Conservation (phyloP, 1,284 basidiomycete genomes). For the Leccinum subrobustum region DNA sequence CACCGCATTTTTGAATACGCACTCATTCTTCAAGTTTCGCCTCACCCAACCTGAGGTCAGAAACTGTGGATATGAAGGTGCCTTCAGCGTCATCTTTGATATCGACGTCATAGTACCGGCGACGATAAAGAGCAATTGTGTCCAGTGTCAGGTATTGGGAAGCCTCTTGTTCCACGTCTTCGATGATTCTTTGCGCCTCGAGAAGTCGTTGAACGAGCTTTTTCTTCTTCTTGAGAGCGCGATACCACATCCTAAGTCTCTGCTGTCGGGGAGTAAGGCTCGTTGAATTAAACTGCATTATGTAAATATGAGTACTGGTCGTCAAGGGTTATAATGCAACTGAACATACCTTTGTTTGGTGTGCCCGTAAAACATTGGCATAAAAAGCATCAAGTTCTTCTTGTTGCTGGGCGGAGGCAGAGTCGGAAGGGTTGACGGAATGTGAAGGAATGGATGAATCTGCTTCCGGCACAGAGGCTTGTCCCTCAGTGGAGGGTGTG, state of each 20-base stretch:
- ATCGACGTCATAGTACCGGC: not conserved
- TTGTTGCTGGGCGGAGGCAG: not conserved
- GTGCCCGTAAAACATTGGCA: not conserved
- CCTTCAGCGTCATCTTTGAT: not conserved
- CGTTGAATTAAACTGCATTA: not conserved
- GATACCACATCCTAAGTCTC: not conserved
- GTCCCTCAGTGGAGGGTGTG: too few relatives aligned
- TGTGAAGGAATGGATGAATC: not conserved
- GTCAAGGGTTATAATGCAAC: not conserved
- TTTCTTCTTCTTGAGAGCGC: not conserved
- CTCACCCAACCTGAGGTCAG: not conserved
- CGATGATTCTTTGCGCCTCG: not conserved
- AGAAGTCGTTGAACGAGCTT: not conserved
- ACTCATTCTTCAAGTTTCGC: not conserved
- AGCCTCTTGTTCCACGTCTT: not conserved
- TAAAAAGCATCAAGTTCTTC: not conserved
- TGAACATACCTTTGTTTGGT: not conserved
- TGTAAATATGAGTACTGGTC: not conserved
- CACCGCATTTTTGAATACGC: not conserved
- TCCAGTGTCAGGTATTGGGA: not conserved
- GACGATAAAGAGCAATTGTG: not conserved
- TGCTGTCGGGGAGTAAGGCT: not conserved
- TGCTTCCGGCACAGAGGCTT: not conserved
- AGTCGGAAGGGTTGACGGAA: not conserved
- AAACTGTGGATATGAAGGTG: not conserved